Evolutionary conservation across 2,329 filamentous ascomycete genomes (phyloP).

Genomic region (Xylariaceae sp.): DNA sequence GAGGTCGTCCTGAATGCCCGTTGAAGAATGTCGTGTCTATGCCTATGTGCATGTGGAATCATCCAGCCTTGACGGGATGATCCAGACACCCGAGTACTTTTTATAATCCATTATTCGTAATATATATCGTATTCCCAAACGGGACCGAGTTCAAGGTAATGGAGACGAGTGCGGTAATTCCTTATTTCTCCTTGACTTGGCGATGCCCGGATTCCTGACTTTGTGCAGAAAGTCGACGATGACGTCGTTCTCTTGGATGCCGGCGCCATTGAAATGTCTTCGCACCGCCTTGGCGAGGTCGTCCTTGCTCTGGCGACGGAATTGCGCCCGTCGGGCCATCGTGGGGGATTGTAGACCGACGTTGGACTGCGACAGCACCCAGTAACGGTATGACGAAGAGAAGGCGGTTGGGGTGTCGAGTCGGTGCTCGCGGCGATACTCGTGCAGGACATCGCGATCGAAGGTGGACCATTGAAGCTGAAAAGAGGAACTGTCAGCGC

Average conservation of each 20-base stretch:
- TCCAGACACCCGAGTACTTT: constrained; percentile 5
- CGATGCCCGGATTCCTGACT: constrained; percentile 51
- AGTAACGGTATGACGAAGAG: constrained; percentile 55
- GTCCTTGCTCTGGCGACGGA: constrained; percentile 64
- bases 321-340: constrained; percentile 61
- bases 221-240: constrained; percentile 75
- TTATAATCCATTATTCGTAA: constrained; percentile 14
- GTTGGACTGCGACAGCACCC: constrained; percentile 54
- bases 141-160: constrained; percentile 24
- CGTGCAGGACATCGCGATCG: constrained; percentile 62
- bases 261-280: constrained; percentile 78
- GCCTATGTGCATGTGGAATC: constrained; percentile 10
- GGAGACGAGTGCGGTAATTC: constrained; percentile 31
- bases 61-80: constrained; percentile 3
- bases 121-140: neutral
- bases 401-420: constrained; percentile 68
- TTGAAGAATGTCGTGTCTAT: neutral
- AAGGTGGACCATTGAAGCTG: constrained; percentile 64
- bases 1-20: neutral
- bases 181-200: constrained; percentile 33
- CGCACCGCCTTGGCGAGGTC: constrained; percentile 66
- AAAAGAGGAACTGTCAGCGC: constrained; percentile 9
- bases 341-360: constrained; percentile 70
- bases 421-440: constrained; percentile 68
- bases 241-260: constrained; percentile 75